Evolutionary conservation across 176 grass and related monocot species (phyloP).

Genomic region (Carex kokanica): DNA sequence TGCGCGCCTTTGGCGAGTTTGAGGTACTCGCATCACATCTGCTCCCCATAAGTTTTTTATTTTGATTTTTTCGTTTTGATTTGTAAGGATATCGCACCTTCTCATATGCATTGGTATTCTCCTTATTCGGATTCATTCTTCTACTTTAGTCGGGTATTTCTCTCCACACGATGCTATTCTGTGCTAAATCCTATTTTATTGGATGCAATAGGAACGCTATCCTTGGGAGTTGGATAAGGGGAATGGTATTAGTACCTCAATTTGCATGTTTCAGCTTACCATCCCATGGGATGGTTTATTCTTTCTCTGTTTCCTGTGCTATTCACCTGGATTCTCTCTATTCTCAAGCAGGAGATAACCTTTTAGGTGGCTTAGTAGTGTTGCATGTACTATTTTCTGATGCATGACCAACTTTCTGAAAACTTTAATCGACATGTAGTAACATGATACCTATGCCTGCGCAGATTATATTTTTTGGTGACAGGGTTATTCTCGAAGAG

Average conservation of each 20-base stretch:
- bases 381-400: constrained; percentile 24
- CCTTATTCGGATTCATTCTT: neutral
- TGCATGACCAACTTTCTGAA: neutral
- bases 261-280: constrained; percentile 19
- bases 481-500: constrained; percentile 84
- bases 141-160: neutral
- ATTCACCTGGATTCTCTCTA: constrained; percentile 24
- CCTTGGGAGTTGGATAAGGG: constrained; percentile 2
- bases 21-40: constrained; percentile 45
- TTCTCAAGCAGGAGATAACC: neutral
- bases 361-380: neutral
- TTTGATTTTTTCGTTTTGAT: neutral
- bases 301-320: neutral
- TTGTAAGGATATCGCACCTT: constrained; percentile 15
- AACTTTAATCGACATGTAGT: constrained; percentile 12
- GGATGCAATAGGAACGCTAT: constrained; percentile 20
- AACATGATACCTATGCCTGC: constrained; percentile 26
- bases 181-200: constrained; percentile 9
- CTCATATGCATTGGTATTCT: constrained; percentile 1
- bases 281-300: constrained; percentile 5
- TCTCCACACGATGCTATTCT: neutral
- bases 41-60: neutral
- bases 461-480: constrained; percentile 89
- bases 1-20: constrained; percentile 83
- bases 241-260: neutral